Evolutionary conservation across 106 monocot genomes (phyloP), one percentile per base, ranked within the genome.

Genomic region (Dactylorhiza incarnata): DNA sequence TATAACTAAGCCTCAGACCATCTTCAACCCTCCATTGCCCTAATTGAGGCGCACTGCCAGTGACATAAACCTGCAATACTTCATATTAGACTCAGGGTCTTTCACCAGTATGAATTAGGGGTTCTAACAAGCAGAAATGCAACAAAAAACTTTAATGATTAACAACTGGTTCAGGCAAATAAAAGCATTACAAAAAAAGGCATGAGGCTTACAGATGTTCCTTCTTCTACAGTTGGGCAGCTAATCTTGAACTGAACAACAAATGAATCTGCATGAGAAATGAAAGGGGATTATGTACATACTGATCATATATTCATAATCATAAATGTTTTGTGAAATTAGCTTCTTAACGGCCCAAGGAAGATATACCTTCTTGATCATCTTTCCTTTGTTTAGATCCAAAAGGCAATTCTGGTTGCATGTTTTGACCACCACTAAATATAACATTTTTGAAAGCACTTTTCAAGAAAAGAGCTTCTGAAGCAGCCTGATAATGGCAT

Each of bases 401-500:
- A 76, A 66, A 49, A 20, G 84, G 44, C 61, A 52, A 22, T 79
- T 86, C 86, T 73, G 67, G 17, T 78, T 88, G 81, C 68, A 82
- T 73, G 74, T 37, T 29, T 72, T 76, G 65, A 51, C 52, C 61
- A 71, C 82, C 86, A 78, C 73, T 78, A 78, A 95, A 95, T 47
- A 95, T 95, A 82, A 92, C 95, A 82, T 86, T 51, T 86, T 82
- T 84, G 72, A 95, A 95, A 75, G 95, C 95, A 79, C 89, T 95
- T 86, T 77, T 84, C 62, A 86, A 73, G 75, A 92, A 95, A 24
- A 92, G 76, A 79, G 81, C 77, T 80, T 90, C 92, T 68, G 89
- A 83, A 66, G 87, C 89, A 79, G 78, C 74, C 95, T 95, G 84
- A 84, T 68, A 58, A 72, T 51, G 45, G 48, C 26, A 13, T 72